A percentile compares a stretch with the other conserved stretches of the same genome.
phyloP scores from a whole-genome alignment of 1,284 basidiomycete genomes.

The Schizophyllum amplum region DNA sequence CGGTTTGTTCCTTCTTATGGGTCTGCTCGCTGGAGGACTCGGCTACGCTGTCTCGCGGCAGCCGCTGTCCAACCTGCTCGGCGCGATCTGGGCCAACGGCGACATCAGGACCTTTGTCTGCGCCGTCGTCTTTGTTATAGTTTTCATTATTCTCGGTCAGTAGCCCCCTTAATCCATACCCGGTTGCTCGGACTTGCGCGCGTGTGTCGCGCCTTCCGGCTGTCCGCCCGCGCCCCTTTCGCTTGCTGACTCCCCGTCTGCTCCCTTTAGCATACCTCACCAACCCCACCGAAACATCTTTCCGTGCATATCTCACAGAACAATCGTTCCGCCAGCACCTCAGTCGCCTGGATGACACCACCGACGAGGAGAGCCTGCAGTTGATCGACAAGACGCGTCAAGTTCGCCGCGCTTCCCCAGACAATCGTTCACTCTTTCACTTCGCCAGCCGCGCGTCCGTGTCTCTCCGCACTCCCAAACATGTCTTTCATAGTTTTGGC shows the following conservation, averaged over 20 bases:
- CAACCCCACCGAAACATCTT: slow-evolving; percentile 88
- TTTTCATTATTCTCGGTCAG: slow-evolving; percentile 68
- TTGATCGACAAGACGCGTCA: slow-evolving; percentile 24
- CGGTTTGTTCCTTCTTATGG: slow-evolving; percentile 46
- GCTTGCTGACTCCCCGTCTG: slow-evolving; percentile 12
- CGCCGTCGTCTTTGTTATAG: slow-evolving; percentile 55
- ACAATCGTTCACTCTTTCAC: slow-evolving; percentile 58
- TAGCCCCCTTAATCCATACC: slow-evolving; percentile 17
- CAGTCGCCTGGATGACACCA: slow-evolving; percentile 71
- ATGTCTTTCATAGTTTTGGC: slow-evolving; percentile 77
- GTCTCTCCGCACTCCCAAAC: slow-evolving; percentile 89
- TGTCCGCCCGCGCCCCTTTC: too few species aligned
- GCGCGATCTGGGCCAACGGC: slow-evolving; percentile 43
- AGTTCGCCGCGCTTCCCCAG: slow-evolving; percentile 23
- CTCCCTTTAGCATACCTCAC: slow-evolving; percentile 74
- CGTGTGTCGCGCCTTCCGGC: too few species aligned
- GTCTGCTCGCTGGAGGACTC: slow-evolving; percentile 54
- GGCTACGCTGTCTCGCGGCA: slow-evolving; percentile 52
- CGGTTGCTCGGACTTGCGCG: too few species aligned
- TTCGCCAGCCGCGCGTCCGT: slow-evolving; percentile 89
- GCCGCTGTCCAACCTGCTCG: slow-evolving; percentile 41
- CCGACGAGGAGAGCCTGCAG: slow-evolving; percentile 34
- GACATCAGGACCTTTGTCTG: slow-evolving; percentile 64
- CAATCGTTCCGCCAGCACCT: slow-evolving; percentile 92
- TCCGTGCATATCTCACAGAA: slow-evolving; percentile 90